Conservation (phyloP, 164 flowering plant genomes). For the grape (Vitis vinifera) region DNA sequence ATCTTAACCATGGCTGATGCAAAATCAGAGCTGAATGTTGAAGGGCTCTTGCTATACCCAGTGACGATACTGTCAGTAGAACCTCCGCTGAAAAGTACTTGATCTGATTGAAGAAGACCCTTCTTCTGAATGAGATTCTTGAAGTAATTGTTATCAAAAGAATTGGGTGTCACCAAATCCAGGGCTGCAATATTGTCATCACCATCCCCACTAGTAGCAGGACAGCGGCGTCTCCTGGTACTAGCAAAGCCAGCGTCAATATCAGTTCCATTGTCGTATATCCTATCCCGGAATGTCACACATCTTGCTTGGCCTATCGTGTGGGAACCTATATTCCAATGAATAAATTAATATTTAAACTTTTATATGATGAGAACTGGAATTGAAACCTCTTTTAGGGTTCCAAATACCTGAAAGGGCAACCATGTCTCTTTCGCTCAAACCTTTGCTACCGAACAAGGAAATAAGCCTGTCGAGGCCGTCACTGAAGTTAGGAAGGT, state of each 20-base stretch:
- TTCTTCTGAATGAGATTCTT: slow-evolving; percentile 36
- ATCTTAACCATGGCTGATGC: slow-evolving; percentile 45
- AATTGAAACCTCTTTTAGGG: not conserved
- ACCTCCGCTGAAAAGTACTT: slow-evolving; percentile 32
- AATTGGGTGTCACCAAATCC: slow-evolving; percentile 45
- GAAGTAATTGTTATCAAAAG: slow-evolving; percentile 51
- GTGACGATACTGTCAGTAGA: slow-evolving; percentile 29
- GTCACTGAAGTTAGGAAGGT: slow-evolving; percentile 27
- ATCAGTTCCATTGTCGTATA: slow-evolving; percentile 32
- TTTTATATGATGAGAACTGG: not conserved
- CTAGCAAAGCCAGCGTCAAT: slow-evolving; percentile 43
- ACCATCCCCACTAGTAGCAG: slow-evolving; percentile 20
- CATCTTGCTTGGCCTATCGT: slow-evolving; percentile 56
- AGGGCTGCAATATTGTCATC: slow-evolving; percentile 39
- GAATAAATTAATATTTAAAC: slow-evolving; percentile 11
- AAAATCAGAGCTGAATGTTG: slow-evolving; percentile 27
- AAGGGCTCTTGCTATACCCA: slow-evolving; percentile 22
- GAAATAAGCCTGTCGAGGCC: slow-evolving; percentile 24
- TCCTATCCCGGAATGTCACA: slow-evolving; percentile 30
- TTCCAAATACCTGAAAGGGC: slow-evolving; percentile 40
- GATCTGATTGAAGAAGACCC: slow-evolving; percentile 44
- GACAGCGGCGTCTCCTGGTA: slow-evolving; percentile 30
- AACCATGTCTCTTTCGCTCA: slow-evolving; percentile 40
- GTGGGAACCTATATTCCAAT: slow-evolving; percentile 45
- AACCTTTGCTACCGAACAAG: slow-evolving; percentile 27